Base-by-base conservation (phyloP, 345 rosid genomes). In the Populus simonii region DNA sequence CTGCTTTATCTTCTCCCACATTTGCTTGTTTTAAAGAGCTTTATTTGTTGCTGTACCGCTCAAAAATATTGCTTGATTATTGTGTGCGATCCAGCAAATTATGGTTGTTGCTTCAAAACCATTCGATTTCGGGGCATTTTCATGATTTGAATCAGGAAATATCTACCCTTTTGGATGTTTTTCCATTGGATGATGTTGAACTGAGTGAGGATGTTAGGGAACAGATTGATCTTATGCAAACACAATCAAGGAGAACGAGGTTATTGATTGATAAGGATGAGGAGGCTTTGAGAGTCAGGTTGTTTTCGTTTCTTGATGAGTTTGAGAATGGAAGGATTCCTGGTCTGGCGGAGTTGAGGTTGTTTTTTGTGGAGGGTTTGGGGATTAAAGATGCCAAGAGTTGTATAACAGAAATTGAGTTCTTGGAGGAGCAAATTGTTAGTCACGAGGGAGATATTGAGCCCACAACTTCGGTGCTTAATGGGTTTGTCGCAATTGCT, bases 141-240 rank as follows among this genome's bases (percentile, higher is more conserved):
- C 97, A 96, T 80, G 98, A 94, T 80, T 81, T 94, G 88, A 89
- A 94, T 80, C 95, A 90, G 80, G 99, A 96, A 71, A 89, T 92
- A 33, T 85, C 86, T 17, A 96, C 98, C 76, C 97, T 94, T 62
- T 82, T 96, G 81, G 99, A 96, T 85, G 98, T 94, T 39, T 87
- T 96, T 73, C 97, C 97, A 0, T 74, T 89, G 16, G 67, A 83
- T 41, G 89, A 91, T 76, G 77, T 91, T 33, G 67, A 57, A 23
- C 83, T 96, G 81, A 86, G 90, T 76, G 92, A 92, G 72, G 98
- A 96, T 75, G 84, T 94, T 45, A 78, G 87, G 84, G 99, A 96
- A 55, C 98, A 94, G 78, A 69, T 94, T 78, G 92, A 92, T 83
- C 80, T 96, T 0, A 74, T 96, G 85, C 89, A 82, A 27, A 85